phyloP scores from a whole-genome alignment of 306 rosid species.

The Ormosia emarginata region DNA sequence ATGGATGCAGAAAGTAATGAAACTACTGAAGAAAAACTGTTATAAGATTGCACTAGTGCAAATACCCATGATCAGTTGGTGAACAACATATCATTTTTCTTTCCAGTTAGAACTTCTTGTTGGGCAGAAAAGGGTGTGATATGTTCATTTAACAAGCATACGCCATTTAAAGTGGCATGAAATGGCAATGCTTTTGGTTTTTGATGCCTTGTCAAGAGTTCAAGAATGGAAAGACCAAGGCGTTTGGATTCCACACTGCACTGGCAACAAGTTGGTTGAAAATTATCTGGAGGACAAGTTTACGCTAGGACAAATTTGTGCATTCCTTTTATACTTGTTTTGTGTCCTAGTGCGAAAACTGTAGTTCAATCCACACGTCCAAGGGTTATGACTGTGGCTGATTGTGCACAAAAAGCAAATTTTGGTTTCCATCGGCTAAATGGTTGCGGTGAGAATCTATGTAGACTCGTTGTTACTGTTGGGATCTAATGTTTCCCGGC shows the following conservation, averaged over 20 bases:
- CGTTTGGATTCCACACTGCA: neutral
- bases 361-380: too few relatives aligned
- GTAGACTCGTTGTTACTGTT: too few relatives aligned
- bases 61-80: neutral
- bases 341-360: too few relatives aligned
- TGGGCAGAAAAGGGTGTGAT: neutral
- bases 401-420: too few relatives aligned
- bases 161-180: neutral
- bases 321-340: neutral
- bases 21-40: neutral
- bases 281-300: neutral
- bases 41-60: neutral
- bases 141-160: neutral
- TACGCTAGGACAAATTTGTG: neutral
- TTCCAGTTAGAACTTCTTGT: neutral
- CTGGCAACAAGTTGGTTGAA: neutral
- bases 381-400: too few relatives aligned
- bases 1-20: neutral
- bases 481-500: too few relatives aligned
- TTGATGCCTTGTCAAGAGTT: neutral
- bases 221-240: neutral
- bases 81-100: neutral
- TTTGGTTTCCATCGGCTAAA: too few relatives aligned
- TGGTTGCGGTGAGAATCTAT: too few relatives aligned
- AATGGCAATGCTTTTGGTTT: neutral